Conservation (phyloP, 2,329 filamentous ascomycete genomes). For the Aspergillus japonicus region DNA sequence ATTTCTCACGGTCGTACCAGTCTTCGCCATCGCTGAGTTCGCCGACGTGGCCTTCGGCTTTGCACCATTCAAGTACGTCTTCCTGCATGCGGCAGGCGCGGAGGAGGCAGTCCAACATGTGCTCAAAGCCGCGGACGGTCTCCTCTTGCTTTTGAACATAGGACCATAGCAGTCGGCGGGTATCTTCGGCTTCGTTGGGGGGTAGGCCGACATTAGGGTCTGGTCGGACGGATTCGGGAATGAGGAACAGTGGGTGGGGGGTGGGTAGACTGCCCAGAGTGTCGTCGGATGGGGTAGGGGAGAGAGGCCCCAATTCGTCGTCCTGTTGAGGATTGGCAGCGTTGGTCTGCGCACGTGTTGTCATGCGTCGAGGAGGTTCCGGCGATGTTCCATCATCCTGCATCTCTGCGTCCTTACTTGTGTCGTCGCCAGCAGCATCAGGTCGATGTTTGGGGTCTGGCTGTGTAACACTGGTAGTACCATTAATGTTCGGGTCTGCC, state of each 20-base stretch:
- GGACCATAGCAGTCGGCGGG: conserved; percentile 58
- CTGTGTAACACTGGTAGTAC: neutral
- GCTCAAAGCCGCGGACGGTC: conserved; percentile 56
- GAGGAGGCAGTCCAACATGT: conserved; percentile 57
- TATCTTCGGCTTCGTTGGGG: conserved; percentile 60
- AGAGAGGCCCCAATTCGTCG: conserved; percentile 23
- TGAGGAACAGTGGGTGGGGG: conserved; percentile 58
- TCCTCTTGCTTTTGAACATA: conserved; percentile 68
- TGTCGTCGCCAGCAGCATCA: conserved; percentile 23
- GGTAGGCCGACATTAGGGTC: conserved; percentile 59
- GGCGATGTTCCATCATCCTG: conserved; percentile 37
- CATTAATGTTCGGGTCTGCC: conserved; percentile 8
- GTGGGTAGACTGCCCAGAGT: conserved; percentile 35
- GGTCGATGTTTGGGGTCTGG: conserved; percentile 1
- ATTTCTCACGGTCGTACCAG: conserved; percentile 64
- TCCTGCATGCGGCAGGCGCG: conserved; percentile 60
- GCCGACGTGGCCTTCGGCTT: conserved; percentile 62
- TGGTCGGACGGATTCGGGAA: conserved; percentile 51
- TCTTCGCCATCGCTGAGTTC: conserved; percentile 69
- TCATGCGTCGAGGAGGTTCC: conserved; percentile 47
- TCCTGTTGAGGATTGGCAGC: conserved; percentile 31
- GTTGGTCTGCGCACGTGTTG: conserved; percentile 46
- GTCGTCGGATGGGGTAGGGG: conserved; percentile 30
- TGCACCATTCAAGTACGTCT: conserved; percentile 60
- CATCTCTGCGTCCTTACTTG: conserved; percentile 33